Conservation (phyloP, 371 early-diverging fungal genomes). For the Massospora cicadina region DNA sequence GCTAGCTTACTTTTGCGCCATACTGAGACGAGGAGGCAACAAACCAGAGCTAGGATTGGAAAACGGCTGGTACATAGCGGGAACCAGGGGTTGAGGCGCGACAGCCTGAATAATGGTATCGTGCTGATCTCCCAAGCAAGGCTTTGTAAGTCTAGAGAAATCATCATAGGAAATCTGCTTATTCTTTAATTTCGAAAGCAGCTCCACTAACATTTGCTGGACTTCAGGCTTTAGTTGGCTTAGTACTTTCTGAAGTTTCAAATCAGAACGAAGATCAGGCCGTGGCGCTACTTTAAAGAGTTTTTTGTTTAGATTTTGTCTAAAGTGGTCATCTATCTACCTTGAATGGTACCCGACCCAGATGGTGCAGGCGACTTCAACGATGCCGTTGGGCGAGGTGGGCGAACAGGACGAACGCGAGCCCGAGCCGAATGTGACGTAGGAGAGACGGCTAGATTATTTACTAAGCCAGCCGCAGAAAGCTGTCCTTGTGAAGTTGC, state of each 20-base stretch:
- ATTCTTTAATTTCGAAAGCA: neutral
- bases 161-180: neutral
- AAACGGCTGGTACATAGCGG: neutral
- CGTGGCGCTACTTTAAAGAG: neutral
- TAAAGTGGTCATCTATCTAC: no score
- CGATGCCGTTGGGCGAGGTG: neutral
- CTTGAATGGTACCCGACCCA: neutral
- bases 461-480: neutral
- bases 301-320: neutral
- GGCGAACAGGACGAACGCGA: neutral
- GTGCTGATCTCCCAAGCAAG: neutral
- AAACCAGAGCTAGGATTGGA: neutral
- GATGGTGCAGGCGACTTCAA: neutral
- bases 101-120: neutral
- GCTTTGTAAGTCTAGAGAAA: neutral
- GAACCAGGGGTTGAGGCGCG: neutral
- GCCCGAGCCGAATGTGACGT: neutral
- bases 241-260: neutral
- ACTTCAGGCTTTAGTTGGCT: neutral
- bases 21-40: neutral
- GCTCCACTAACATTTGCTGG: neutral
- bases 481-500: neutral
- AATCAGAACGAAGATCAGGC: neutral
- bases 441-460: neutral
- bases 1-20: neutral